Conservation (phyloP, 2,329 filamentous ascomycete species). For the Aspergillus sclerotialis region DNA sequence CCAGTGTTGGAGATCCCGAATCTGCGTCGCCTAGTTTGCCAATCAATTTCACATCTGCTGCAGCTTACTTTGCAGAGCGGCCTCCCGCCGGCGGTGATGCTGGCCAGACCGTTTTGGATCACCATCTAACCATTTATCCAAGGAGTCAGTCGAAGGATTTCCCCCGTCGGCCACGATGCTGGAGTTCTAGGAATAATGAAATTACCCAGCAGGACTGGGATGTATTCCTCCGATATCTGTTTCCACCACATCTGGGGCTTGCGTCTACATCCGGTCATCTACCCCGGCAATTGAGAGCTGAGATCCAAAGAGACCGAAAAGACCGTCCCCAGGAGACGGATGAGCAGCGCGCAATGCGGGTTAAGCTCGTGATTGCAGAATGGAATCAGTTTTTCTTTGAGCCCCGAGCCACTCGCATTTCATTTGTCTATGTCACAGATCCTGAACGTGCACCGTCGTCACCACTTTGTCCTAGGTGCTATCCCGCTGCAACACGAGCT, state of each 20-base stretch:
- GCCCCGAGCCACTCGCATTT: constrained; percentile 26
- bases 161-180: constrained; percentile 35
- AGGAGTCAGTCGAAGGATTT: constrained; percentile 36
- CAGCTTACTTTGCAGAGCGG: constrained; percentile 33
- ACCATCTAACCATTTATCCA: constrained; percentile 34
- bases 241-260: constrained; percentile 32
- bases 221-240: constrained; percentile 35
- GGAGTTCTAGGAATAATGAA: constrained; percentile 26
- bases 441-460: constrained; percentile 25
- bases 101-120: constrained; percentile 21
- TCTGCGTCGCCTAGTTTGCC: constrained; percentile 12
- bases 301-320: constrained; percentile 36
- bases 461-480: constrained; percentile 33
- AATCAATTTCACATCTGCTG: constrained; percentile 28
- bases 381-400: constrained; percentile 40
- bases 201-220: constrained; percentile 38
- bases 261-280: constrained; percentile 30
- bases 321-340: constrained; percentile 37
- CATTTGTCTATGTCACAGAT: constrained; percentile 28
- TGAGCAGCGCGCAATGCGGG: constrained; percentile 30
- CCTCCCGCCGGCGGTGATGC: constrained; percentile 18
- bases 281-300: constrained; percentile 30
- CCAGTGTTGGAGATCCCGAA: constrained; percentile 5
- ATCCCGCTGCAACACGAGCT: constrained; percentile 31
- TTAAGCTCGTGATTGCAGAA: constrained; percentile 33